These are phyloP conservation scores for Rubia balearica DNA, from an alignment of 305 asterid species.

Conservation along the genomic window DNA sequence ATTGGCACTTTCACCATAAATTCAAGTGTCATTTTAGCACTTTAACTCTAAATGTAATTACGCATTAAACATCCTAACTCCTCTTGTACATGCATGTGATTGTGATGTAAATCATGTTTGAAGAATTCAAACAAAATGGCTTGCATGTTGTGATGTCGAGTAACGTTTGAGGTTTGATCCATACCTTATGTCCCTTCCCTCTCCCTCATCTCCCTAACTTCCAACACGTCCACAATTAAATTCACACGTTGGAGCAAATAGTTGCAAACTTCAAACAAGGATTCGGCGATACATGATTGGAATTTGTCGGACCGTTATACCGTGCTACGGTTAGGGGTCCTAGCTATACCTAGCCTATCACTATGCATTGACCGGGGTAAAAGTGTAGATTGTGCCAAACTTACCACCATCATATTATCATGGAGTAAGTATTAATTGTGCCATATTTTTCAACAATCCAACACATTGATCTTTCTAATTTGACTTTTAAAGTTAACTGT, in stretches of 20 bases:
- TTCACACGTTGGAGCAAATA: neutral
- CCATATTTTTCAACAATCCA: no score
- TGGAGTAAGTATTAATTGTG: no score
- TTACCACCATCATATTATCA: no score
- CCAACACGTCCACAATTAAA: conserved; percentile 2
- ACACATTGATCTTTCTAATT: no score
- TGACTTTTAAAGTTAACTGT: no score
- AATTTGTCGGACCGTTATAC: neutral
- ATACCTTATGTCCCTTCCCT: neutral
- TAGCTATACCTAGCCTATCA: neutral
- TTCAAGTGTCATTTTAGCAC: no score
- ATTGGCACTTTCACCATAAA: no score
- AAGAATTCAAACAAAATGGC: neutral
- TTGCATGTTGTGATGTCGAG: neutral
- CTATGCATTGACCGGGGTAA: no score
- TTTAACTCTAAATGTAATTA: no score
- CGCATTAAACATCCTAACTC: neutral
- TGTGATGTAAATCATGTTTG: neutral
- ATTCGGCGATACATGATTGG: neutral
- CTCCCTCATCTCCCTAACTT: neutral
- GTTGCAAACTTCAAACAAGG: neutral
- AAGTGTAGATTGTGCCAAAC: no score
- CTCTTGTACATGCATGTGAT: neutral
- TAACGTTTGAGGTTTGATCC: neutral
- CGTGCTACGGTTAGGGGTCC: neutral